Percentiles rank a stretch among this genome's conserved stretches.
phyloP scores from a whole-genome alignment of 257 asterid genomes.

The Rubia yunnanensis region DNA sequence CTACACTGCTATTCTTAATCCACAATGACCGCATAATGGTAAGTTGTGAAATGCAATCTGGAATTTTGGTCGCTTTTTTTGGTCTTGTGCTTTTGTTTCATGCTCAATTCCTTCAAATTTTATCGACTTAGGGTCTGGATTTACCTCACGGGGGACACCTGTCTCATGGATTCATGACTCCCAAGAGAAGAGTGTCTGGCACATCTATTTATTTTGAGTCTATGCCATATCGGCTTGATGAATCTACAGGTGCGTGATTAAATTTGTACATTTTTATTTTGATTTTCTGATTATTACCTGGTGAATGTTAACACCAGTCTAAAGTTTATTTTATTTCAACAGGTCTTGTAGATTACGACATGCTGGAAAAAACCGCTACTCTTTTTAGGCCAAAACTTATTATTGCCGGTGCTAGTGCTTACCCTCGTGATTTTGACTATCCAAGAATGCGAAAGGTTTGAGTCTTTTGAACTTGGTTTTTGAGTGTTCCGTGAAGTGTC shows the following conservation, averaged over 20 bases:
- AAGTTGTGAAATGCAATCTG: constrained; percentile 12
- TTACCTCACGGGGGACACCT: constrained; percentile 97
- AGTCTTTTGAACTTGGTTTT: not conserved
- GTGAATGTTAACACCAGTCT: not conserved
- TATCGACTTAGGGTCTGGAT: constrained; percentile 67
- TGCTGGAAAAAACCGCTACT: no score
- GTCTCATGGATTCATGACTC: no score
- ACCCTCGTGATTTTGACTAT: no score
- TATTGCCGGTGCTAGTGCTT: no score
- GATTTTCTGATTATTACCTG: no score
- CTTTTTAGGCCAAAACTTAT: no score
- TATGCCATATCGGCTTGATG: no score
- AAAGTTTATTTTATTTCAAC: constrained; percentile 15
- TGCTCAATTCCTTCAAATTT: constrained; percentile 5
- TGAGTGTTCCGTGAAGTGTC: not conserved
- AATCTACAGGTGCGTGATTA: constrained; percentile 55
- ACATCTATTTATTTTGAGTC: no score
- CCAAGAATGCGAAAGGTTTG: no score
- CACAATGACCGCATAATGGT: constrained; percentile 98
- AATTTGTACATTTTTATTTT: not conserved
- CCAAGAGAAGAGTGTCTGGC: no score
- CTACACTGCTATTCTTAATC: constrained; percentile 78
- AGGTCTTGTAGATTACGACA: no score
- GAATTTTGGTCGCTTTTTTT: not conserved
- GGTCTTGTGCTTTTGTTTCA: not conserved